Evolutionary conservation across 1,284 basidiomycete species (phyloP).

Genomic region (Sporisorium reilianum): DNA sequence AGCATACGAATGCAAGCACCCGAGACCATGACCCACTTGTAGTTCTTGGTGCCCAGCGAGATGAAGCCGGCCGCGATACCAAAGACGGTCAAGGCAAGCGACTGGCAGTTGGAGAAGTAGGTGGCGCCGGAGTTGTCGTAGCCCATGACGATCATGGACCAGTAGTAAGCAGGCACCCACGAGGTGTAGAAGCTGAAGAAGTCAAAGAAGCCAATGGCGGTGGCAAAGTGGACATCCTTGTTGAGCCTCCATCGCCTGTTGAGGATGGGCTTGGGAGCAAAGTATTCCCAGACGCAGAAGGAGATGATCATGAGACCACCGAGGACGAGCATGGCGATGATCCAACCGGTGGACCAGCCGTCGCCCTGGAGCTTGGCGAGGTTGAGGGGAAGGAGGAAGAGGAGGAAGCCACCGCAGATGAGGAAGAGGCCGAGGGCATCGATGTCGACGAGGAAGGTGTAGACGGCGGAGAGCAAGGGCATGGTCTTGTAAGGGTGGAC

Average conservation of each 20-base stretch:
- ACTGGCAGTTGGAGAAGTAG: slow-evolving; percentile 66
- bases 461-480: slow-evolving; percentile 16
- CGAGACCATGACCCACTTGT: slow-evolving; percentile 61
- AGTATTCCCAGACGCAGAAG: slow-evolving; percentile 56
- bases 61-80: slow-evolving; percentile 64
- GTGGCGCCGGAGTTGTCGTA: slow-evolving; percentile 36
- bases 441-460: slow-evolving; percentile 54
- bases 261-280: slow-evolving; percentile 63
- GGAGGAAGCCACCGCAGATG: slow-evolving; percentile 61
- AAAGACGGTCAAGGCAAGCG: slow-evolving; percentile 62
- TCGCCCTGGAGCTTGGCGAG: slow-evolving; percentile 46
- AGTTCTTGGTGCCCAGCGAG: slow-evolving; percentile 59
- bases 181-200: slow-evolving; percentile 64
- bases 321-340: slow-evolving; percentile 65
- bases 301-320: slow-evolving; percentile 58
- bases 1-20: slow-evolving; percentile 62
- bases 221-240: slow-evolving; percentile 63
- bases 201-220: slow-evolving; percentile 66
- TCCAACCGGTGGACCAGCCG: slow-evolving; percentile 59
- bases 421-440: slow-evolving; percentile 64
- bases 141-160: slow-evolving; percentile 48
- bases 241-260: slow-evolving; percentile 61
- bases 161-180: slow-evolving; percentile 59
- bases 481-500: slow-evolving; percentile 57
- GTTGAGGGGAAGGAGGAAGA: slow-evolving; percentile 63